Evolutionary conservation across 345 rosid genomes (phyloP), one percentile per base, ranked within the genome.

Genomic region (Moricandia moricandioides): DNA sequence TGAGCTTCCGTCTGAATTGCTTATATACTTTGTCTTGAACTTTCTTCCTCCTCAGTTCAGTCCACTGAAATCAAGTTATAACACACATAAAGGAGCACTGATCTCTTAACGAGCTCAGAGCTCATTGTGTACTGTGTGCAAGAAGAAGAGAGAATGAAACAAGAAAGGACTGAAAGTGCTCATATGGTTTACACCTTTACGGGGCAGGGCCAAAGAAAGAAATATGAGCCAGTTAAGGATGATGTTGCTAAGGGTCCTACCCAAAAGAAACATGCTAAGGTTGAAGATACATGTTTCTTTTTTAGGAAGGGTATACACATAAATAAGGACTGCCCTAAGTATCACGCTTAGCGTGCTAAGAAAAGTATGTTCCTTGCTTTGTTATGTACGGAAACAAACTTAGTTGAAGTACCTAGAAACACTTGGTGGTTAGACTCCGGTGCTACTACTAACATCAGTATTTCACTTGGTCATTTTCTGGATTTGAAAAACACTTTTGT

Each of bases 401-500:
- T 40, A 40, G n/a, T 40, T 40, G 47, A 40, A 40, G n/a, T 40
- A 40, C n/a, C 4, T 13, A 40, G n/a, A 40, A 40, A 43, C 49
- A 43, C 14, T 40, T 4, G 47, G 47, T 12, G 49, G 49, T 43
- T 43, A 43, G 49, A 43, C 13, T 43, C 6, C 11, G 49, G 5
- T 12, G 49, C 14, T 8, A 43, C 14, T 43, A 43, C 14, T 43
- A 43, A 12, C 49, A 43, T 43, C 1, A 12, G 14, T 12, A 4
- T 43, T 43, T 43, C 16, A 4, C 14, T 43, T 5, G 30, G 60
- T 29, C 31, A 29, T 29, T 67, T 14, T 67, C 1, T 14, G 71
- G 60, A 67, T 67, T 52, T 67, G 18, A 54, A 67, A 29, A 45
- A 67, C 29, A 67, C 12, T 17, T 67, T 67, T 16, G 26, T 34